These are phyloP conservation scores for Hibiscus trionum DNA, from an alignment of 345 rosid genomes.

Conservation along the genomic window DNA sequence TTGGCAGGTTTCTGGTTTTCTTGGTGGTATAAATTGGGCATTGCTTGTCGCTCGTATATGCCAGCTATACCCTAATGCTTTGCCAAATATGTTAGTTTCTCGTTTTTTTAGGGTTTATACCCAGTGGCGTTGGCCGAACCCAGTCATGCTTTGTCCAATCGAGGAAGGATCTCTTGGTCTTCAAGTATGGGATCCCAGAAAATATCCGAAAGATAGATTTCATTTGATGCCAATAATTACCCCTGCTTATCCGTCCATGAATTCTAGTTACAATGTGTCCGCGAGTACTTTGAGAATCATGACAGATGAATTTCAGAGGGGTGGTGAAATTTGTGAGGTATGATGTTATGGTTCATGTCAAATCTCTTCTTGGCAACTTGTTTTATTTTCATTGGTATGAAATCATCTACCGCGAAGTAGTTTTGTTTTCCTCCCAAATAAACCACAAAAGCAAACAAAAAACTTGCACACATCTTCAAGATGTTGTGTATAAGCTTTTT, in stretches of 20 bases:
- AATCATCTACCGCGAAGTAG: background rate
- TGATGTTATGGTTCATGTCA: constrained; percentile 12
- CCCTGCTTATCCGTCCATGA: constrained; percentile 98
- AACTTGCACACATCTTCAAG: background rate
- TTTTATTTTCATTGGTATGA: background rate
- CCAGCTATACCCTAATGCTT: constrained; percentile 93
- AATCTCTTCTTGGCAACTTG: background rate
- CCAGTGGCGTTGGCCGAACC: constrained; percentile 99
- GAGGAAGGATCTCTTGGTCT: constrained; percentile 89
- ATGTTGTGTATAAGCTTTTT: background rate
- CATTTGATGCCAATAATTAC: constrained; percentile 98
- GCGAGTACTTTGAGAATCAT: constrained; percentile 79
- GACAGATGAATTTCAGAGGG: constrained; percentile 92
- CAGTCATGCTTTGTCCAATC: constrained; percentile 82
- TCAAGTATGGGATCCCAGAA: constrained; percentile 96
- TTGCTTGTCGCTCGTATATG: constrained; percentile 99
- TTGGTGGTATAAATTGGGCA: constrained; percentile 98
- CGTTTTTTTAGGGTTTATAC: constrained; percentile 92
- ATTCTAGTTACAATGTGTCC: constrained; percentile 95
- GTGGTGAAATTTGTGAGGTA: constrained; percentile 92
- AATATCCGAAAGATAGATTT: constrained; percentile 66
- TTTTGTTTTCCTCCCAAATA: background rate
- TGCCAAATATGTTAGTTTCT: constrained; percentile 83
- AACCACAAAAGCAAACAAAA: background rate
- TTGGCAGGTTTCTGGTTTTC: constrained; percentile 88